phyloP scores from a whole-genome alignment of 1,284 basidiomycete genomes.

The Amylostereum chailletii region DNA sequence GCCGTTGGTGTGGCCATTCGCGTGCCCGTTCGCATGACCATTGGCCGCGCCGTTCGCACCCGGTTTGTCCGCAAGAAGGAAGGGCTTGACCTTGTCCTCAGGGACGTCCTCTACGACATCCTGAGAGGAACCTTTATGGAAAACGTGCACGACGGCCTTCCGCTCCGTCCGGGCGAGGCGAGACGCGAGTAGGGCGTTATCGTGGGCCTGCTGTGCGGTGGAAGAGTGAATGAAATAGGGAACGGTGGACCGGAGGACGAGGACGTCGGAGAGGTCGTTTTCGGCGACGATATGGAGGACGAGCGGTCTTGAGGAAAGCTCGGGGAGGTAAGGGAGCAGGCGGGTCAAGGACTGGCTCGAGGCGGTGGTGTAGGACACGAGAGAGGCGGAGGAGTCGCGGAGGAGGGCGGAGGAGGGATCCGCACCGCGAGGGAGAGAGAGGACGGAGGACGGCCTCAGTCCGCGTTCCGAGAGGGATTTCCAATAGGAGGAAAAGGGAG shows the following conservation, averaged over 20 bases:
- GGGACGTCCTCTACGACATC: conserved; percentile 39
- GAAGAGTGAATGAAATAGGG: conserved; percentile 58
- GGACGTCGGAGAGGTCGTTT: conserved; percentile 49
- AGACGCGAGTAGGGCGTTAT: conserved; percentile 66
- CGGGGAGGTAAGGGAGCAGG: conserved; percentile 48
- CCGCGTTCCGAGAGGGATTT: conserved; percentile 10
- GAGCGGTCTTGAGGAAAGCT: conserved; percentile 43
- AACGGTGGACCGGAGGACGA: conserved; percentile 48
- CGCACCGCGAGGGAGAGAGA: conserved; percentile 46
- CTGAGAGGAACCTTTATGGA: conserved; percentile 36
- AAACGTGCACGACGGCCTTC: conserved; percentile 74
- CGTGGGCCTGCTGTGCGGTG: conserved; percentile 59
- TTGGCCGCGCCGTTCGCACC: conserved; percentile 25
- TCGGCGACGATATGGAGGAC: conserved; percentile 48
- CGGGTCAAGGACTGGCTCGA: conserved; percentile 38
- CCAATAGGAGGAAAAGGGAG: conserved; percentile 27
- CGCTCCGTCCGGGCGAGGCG: conserved; percentile 52
- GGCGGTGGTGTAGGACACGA: conserved; percentile 48
- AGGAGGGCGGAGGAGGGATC: conserved; percentile 51
- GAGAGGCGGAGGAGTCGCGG: conserved; percentile 25
- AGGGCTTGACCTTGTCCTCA: conserved; percentile 48
- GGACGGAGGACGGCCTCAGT: conserved; percentile 17
- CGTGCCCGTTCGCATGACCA: conserved; percentile 18
- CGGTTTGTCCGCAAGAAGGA: conserved; percentile 41
- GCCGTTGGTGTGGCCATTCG: conserved; percentile 23